Base-by-base conservation (phyloP, 768 basidiomycete species). In the Psilocybe azurescens region DNA sequence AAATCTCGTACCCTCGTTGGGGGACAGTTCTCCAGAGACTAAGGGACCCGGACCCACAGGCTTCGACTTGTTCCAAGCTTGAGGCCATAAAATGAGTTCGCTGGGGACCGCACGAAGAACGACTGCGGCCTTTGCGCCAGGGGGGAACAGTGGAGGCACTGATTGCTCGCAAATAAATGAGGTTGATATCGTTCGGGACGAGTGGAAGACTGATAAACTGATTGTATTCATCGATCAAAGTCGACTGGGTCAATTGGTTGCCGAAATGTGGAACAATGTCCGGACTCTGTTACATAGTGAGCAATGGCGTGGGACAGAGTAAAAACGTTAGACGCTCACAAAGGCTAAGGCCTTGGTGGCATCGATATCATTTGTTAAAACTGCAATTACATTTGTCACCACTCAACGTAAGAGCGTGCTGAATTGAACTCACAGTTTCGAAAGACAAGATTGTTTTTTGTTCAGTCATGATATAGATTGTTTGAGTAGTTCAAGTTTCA, bases 251-350 rank as follows among this genome's bases (percentile, higher is more conserved):
- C 29, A 52, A 30, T 10, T 5, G 30, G 30, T 52, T 52, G 9
- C 51, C 51, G 10, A 52, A 52, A 13, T 52, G 51, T 1, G 51
- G 51, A 52, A 52, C 30, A n/a, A 52, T 52, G 32, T 52, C 51
- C 2, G 51, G 51, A 16, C n/a, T 13, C 51, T 52, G 30, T 33
- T 30, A 32, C 10, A 52, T 2, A n/a, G 10, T 32, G 10, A 24
- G n/a, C 9, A 6, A 11, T 20, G 5, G 18, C n/a, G 48, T 11
- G n/a, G 20, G 20, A 20, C 14, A 20, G 48, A 28, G 48, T 9
- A 24, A 9, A 50, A 33, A 52, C 3, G 11, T 10, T 44, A 14
- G 30, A 32, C 30, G 14, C 51, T 8, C 51, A 52, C 51, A 33
- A 52, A 52, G 51, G 51, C 28, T 18, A 33, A 14, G 6, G 51